These are phyloP conservation scores for Auricularia sp. DNA, from an alignment of 768 basidiomycete genomes.

Conservation along the genomic window DNA sequence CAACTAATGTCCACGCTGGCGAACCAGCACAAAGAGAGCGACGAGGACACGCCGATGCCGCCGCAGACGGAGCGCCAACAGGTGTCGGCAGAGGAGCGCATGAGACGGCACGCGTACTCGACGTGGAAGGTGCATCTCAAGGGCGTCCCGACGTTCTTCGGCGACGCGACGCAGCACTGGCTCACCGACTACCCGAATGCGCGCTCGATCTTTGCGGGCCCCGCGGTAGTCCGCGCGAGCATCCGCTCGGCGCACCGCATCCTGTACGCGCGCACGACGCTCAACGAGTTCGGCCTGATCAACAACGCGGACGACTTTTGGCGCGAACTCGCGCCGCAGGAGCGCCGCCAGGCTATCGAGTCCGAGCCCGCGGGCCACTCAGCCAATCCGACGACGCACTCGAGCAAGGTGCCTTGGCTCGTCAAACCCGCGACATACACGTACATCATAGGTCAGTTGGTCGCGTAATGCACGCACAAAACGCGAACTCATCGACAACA, in stretches of 20 bases:
- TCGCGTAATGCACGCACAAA: constrained; percentile 76
- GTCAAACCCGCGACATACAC: constrained; percentile 81
- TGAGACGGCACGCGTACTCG: constrained; percentile 34
- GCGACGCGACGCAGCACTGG: constrained; percentile 54
- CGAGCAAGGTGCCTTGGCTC: not conserved
- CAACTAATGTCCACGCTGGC: too few relatives aligned
- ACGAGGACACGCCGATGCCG: not conserved
- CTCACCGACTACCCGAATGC: constrained; percentile 59
- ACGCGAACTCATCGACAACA: constrained; percentile 33
- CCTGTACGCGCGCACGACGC: constrained; percentile 59
- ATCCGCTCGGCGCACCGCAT: constrained; percentile 66
- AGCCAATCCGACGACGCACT: not conserved
- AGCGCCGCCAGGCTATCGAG: not conserved
- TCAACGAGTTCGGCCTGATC: constrained; percentile 55
- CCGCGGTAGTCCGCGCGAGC: constrained; percentile 48
- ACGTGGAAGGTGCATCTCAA: constrained; percentile 70
- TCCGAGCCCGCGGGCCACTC: not conserved
- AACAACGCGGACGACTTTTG: constrained; percentile 38
- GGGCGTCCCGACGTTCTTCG: constrained; percentile 50
- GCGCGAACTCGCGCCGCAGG: constrained; percentile 9
- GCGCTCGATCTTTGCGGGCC: constrained; percentile 58
- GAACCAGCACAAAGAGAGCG: too few relatives aligned
- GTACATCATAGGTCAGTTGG: constrained; percentile 67
- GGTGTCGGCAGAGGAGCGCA: not conserved
- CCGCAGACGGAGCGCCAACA: constrained; percentile 3